Base-by-base conservation (phyloP, 2,329 filamentous ascomycete species). In the Exophiala mesophila region DNA sequence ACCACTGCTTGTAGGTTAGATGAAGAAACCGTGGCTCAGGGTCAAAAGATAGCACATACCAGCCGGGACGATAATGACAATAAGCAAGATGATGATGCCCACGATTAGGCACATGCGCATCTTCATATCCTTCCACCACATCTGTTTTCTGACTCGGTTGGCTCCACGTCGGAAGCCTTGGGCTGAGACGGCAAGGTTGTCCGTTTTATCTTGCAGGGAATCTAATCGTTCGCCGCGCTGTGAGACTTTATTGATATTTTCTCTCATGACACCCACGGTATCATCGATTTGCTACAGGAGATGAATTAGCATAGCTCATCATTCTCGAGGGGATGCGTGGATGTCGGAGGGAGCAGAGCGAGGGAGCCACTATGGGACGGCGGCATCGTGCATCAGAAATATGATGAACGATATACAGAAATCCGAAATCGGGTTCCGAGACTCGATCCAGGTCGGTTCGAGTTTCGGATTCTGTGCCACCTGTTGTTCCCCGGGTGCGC, bases 81-180 rank as follows among this genome's bases (percentile, higher is more conserved):
- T 72, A 56, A 98, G 78, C 58, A 98, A 76, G 57, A 97, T 78
- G 65, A 97, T 84, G 68, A 98, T 85, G 60, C 89, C 92, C 46
- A 82, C 76, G 63, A 94, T 85, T 52, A 98, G 74, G 71, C 90
- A 97, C 76, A 96, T 92, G 67, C 92, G 83, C 92, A 98, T 98
- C 81, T 97, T 97, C 88, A 96, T 94, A 63, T 97, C 90, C 78
- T 97, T 97, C 90, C 89, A 97, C 90, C 90, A 97, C 90, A 97
- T 97, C 69, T 94, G 83, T 76, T 89, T 90, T 67, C 92, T 82
- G 57, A 98, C 90, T 59, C 88, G 77, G 75, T 97, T 98, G 68
- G 94, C 92, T 54, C 92, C 90, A 56, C 89, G 83, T 60, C 89
- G 87, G 79, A 98, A 98, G 51, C 88, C 88, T 67, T 95, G 88